Base-by-base conservation (phyloP, 805 yeast genomes). In the Suhomyces sp. region DNA sequence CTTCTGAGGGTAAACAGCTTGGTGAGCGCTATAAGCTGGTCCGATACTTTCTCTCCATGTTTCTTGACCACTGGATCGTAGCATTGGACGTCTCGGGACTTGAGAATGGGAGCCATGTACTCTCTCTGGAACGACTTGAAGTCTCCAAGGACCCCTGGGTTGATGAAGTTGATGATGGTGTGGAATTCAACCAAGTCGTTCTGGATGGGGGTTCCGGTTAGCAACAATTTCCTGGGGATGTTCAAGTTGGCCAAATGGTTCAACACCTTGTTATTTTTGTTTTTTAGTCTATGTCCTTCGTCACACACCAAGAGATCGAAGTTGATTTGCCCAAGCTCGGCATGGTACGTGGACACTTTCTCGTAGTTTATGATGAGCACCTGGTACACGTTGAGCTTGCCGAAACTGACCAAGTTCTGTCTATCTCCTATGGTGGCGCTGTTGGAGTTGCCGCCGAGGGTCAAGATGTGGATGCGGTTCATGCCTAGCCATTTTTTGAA, bases 141-240 rank as follows among this genome's bases (percentile, higher is more conserved):
- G 1, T 76, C 71, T 0, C 97, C 97, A 24, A 94, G 72, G 1
- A 88, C 72, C 0, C 92, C 93, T 0, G 97, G 97, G 61, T 90
- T 91, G 10, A 90, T 73, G 64, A 93, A 93, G 62, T 90, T 87
- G 6, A 87, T 81, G 60, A 94, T 83, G 8, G 87, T 85, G 68
- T 75, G 90, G 65, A 89, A 93, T 65, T 94, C 99, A 2, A 72
- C 72, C 47, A 94, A 77, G 66, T 94, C 97, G 69, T 94, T 94
- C 65, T 94, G 99, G 35, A 94, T 90, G 0, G 97, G 97, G 0
- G 97, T 90, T 0, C 97, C 99, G 0, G 96, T 83, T 6, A 94
- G 71, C 5, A 93, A 62, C 2, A 93, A 72, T 55, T 86, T 82
- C 44, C 76, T 81, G 6, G 74, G 73, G 4, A 86, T 77, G 42